A percentile compares a stretch with the other conserved stretches of the same genome.
These are phyloP conservation scores for Crithidia brevicula DNA, from an alignment of 208 protist genomes.

Conservation along the genomic window DNA sequence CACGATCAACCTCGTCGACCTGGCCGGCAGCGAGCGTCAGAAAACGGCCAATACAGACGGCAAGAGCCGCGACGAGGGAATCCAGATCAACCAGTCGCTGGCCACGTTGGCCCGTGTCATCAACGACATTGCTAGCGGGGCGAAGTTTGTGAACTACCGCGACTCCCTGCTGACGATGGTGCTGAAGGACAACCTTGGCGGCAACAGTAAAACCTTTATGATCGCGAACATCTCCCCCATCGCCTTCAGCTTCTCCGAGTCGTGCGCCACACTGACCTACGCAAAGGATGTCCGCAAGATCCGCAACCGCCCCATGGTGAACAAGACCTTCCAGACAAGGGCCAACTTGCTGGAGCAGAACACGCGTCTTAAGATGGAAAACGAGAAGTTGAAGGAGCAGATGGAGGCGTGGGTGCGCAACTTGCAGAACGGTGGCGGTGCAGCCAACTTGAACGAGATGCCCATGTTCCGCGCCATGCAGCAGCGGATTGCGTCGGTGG, in stretches of 20 bases:
- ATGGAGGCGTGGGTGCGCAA: conserved; percentile 53
- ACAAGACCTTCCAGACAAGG: conserved; percentile 92
- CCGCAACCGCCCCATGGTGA: conserved; percentile 89
- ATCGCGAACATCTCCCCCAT: conserved; percentile 90
- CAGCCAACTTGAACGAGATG: background rate
- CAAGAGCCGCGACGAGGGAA: conserved; percentile 80
- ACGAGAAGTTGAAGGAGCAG: conserved; percentile 65
- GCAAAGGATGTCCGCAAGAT: conserved; percentile 73
- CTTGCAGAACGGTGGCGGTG: conserved; percentile 10
- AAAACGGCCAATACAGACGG: conserved; percentile 76
- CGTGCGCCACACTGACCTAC: conserved; percentile 73
- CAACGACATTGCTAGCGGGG: conserved; percentile 71
- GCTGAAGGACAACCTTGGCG: conserved; percentile 86
- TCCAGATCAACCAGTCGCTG: conserved; percentile 89
- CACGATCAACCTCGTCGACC: conserved; percentile 93
- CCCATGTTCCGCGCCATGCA: conserved; percentile 9
- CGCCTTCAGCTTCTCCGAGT: conserved; percentile 73
- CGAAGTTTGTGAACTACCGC: conserved; percentile 92
- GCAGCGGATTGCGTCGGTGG: background rate
- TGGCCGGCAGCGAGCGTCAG: conserved; percentile 92
- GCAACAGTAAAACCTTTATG: conserved; percentile 94
- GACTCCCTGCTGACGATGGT: conserved; percentile 95
- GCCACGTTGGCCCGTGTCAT: conserved; percentile 89
- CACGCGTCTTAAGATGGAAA: conserved; percentile 59
- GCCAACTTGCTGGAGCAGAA: conserved; percentile 79